Conservation (phyloP, 2,329 filamentous ascomycete species). For the Aspergillus sp. region DNA sequence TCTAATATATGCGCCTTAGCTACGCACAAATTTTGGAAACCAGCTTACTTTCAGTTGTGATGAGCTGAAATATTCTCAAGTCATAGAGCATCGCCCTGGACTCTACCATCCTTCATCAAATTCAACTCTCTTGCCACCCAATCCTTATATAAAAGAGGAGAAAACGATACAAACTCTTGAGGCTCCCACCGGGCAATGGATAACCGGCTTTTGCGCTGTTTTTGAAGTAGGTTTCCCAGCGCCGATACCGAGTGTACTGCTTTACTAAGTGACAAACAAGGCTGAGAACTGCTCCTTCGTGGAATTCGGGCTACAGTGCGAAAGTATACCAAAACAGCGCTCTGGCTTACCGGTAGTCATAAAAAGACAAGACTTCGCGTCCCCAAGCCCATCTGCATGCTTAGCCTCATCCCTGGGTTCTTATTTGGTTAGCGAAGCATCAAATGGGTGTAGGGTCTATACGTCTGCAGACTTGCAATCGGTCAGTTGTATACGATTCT, state of each 20-base stretch:
- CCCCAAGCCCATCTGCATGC: background rate
- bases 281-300: background rate
- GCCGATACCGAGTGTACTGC: background rate
- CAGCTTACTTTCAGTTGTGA: too few species aligned
- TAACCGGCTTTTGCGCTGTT: too few species aligned
- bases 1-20: too few species aligned
- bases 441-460: background rate
- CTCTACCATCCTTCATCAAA: too few species aligned
- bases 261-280: background rate
- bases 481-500: slow-evolving; percentile 3
- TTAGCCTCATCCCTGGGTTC: background rate
- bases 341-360: background rate
- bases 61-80: too few species aligned
- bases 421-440: background rate
- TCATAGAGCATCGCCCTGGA: too few species aligned
- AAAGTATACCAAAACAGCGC: background rate
- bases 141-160: too few species aligned
- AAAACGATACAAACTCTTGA: too few species aligned
- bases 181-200: too few species aligned
- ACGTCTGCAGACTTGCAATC: slow-evolving; percentile 1
- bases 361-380: background rate
- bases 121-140: too few species aligned
- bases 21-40: too few species aligned
- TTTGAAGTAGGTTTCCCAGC: too few species aligned
- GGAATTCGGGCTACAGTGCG: slow-evolving; percentile 6